Evolutionary conservation across 352 stramenopile genomes (phyloP).

Genomic region (Phytophthora chlamydospora): DNA sequence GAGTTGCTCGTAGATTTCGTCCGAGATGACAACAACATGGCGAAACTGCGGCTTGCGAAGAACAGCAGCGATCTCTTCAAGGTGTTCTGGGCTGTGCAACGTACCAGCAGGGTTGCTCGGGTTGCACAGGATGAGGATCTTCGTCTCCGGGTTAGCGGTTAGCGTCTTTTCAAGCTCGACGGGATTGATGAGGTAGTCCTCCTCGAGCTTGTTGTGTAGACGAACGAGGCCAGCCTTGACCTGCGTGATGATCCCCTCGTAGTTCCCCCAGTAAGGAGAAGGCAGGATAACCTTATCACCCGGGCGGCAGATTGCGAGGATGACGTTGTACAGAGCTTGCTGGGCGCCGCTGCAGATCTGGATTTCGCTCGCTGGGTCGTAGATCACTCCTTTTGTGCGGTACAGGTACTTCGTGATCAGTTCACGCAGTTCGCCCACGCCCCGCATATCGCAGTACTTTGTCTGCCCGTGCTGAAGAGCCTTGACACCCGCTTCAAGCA

Average conservation of each 20-base stretch:
- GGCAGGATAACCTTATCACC: constrained; percentile 96
- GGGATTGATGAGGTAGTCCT: constrained; percentile 93
- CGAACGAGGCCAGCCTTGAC: constrained; percentile 88
- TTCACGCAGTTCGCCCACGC: constrained; percentile 82
- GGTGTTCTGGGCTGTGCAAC: constrained; percentile 62
- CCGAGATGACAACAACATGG: constrained; percentile 89
- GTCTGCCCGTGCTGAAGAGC: constrained; percentile 83
- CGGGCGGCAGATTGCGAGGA: constrained; percentile 87
- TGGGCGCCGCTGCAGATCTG: constrained; percentile 96
- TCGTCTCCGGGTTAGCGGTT: constrained; percentile 66
- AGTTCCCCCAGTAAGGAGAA: constrained; percentile 97
- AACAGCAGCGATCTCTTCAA: constrained; percentile 57
- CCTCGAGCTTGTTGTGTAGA: constrained; percentile 87
- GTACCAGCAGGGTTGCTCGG: constrained; percentile 95
- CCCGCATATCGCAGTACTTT: constrained; percentile 95
- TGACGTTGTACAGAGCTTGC: constrained; percentile 93
- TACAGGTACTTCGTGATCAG: constrained; percentile 91
- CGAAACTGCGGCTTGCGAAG: constrained; percentile 62
- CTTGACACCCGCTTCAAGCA: constrained; percentile 89
- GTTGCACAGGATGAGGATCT: constrained; percentile 96
- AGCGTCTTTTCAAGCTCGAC: constrained; percentile 78
- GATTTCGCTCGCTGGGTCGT: constrained; percentile 91
- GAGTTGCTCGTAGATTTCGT: constrained; percentile 98
- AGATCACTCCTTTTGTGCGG: constrained; percentile 86
- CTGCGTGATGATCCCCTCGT: constrained; percentile 94